Evolutionary conservation across 345 rosid species (phyloP).

Genomic region (Physaria fendleri): DNA sequence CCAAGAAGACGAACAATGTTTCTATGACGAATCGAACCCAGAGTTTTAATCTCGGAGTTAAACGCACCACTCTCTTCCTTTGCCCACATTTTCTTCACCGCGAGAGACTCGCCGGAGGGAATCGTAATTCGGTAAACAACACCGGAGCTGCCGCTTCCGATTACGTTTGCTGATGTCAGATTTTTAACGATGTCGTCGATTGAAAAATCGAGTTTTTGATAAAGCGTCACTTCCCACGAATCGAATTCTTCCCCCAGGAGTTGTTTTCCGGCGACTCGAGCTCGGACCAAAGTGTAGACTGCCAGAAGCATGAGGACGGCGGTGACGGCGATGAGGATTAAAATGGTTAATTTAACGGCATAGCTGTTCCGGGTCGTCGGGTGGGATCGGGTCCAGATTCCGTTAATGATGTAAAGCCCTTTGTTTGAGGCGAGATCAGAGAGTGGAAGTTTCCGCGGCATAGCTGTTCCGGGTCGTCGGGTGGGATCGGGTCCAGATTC

Average conservation of each 20-base stretch:
- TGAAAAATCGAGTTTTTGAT: conserved; percentile 76
- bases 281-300: conserved; percentile 43
- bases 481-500: conserved; percentile 15
- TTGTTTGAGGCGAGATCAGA: conserved; percentile 62
- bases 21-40: conserved; percentile 83
- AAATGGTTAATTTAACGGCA: conserved; percentile 33
- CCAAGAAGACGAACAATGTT: conserved; percentile 76
- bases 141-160: conserved; percentile 78
- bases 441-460: conserved; percentile 67
- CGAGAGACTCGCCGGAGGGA: conserved; percentile 49
- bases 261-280: conserved; percentile 34
- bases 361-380: conserved; percentile 45
- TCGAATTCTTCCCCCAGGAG: conserved; percentile 35
- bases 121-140: conserved; percentile 59
- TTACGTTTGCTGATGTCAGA: conserved; percentile 49
- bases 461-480: conserved; percentile 45
- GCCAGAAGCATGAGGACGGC: conserved; percentile 50
- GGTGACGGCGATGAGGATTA: conserved; percentile 9
- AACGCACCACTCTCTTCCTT: conserved; percentile 53
- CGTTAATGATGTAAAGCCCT: conserved; percentile 45
- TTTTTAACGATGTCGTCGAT: conserved; percentile 50
- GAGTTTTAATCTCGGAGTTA: conserved; percentile 64
- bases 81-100: conserved; percentile 61
- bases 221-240: conserved; percentile 71
- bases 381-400: conserved; percentile 15